Evolutionary conservation across 108 stramenopile genomes (phyloP), one percentile per base, ranked within the genome.

Genomic region (Fragilariopsis cylindrus): DNA sequence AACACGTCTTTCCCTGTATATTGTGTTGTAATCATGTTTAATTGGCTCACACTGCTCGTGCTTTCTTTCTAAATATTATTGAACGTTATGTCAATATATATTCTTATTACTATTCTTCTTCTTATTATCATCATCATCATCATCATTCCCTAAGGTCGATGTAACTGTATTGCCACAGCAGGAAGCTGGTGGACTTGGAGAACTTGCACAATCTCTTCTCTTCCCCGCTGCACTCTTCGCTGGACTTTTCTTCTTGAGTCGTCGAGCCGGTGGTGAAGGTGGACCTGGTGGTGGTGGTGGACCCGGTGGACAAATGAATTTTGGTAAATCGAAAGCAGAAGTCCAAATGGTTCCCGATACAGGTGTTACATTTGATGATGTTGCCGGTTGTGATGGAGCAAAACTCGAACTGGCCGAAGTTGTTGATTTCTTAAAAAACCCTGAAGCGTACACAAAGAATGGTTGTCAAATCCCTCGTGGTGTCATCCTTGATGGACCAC

Each of bases 371-470:
- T 99, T 99, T 76, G 92, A 91, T 48, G 97, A 97, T 71, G 97
- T 99, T 45, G 97, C 97, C 13, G 98, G 98, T 41, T 97, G 96
- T 70, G 97, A 99, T 62, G 88, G 88, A 15, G 97, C 97, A 75
- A 99, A 99, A 85, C 66, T 93, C 12, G 97, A 99, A 62, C 64
- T 99, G 52, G 81, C 90, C 39, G 97, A 98, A 71, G 90, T 98
- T 64, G 97, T 98, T 13, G 96, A 96, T 81, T 98, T 96, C 76
- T 81, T 98, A 30, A 93, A 95, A 82, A 88, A 97, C 68, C 96
- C 97, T 12, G 84, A 87, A 54, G 77, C 82, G 5, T 92, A 92
- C 80, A 87, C 84, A 58, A 71, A 73, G 39, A 99, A 99, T 74
- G 91, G 91, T 65, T 92, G 91, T 71, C 66, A 72, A n/a, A 89